A percentile compares a stretch with the other conserved stretches of the same genome.
These are phyloP conservation scores for Bruguiera parviflora DNA, from an alignment of 345 rosid species.

Conservation along the genomic window DNA sequence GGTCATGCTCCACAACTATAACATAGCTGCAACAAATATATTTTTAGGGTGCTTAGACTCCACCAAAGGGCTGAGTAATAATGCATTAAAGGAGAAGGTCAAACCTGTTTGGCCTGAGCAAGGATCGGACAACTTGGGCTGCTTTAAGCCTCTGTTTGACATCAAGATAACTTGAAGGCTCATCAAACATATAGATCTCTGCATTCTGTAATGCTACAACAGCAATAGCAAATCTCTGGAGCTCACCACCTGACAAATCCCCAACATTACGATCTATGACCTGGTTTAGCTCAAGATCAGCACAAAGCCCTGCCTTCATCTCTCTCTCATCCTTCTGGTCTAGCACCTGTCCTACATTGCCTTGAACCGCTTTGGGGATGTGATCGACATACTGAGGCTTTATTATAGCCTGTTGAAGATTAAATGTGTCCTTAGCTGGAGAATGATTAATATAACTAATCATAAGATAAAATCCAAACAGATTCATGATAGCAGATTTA, in stretches of 20 bases:
- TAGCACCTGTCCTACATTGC: constrained; percentile 92
- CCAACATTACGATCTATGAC: constrained; percentile 88
- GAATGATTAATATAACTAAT: not conserved
- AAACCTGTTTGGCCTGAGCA: constrained; percentile 88
- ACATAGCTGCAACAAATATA: constrained; percentile 67
- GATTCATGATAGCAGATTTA: not conserved
- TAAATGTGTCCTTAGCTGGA: constrained; percentile 6
- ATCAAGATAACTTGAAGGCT: constrained; percentile 99
- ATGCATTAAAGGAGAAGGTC: constrained; percentile 5
- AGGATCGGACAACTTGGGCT: constrained; percentile 86
- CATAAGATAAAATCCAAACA: not conserved
- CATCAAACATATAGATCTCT: constrained; percentile 99
- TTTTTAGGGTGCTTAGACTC: not conserved
- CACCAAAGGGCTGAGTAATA: not conserved
- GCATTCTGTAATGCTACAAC: constrained; percentile 94
- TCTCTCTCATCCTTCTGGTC: constrained; percentile 88
- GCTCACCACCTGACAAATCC: constrained; percentile 97
- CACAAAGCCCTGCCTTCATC: constrained; percentile 68
- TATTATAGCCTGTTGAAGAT: constrained; percentile 65
- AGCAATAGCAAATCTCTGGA: constrained; percentile 97
- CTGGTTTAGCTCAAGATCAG: constrained; percentile 83
- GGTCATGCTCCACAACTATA: constrained; percentile 99
- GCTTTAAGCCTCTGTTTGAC: constrained; percentile 99
- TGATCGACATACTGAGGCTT: constrained; percentile 99
- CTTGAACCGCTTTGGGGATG: constrained; percentile 92